Evolutionary conservation across 768 basidiomycete genomes (phyloP).

Genomic region (Pleurotus platypus): DNA sequence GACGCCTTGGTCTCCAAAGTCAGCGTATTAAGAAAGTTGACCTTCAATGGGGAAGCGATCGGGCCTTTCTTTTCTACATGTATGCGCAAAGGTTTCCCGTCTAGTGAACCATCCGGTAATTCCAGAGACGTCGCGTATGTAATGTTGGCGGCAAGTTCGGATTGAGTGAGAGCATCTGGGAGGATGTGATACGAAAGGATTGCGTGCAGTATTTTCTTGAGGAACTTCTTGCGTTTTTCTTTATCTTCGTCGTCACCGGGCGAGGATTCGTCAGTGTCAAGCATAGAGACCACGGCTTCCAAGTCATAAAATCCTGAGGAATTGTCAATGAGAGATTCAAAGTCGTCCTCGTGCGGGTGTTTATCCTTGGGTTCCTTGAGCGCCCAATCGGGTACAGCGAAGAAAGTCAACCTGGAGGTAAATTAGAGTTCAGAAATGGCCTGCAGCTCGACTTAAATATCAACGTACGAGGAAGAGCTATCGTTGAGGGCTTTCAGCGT

Average conservation of each 20-base stretch:
- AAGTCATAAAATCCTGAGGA: conserved; percentile 16
- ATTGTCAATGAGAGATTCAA: conserved; percentile 4
- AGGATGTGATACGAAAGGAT: conserved; percentile 59
- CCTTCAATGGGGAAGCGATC: conserved; percentile 16
- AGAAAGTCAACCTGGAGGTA: conserved; percentile 45
- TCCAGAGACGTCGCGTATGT: conserved; percentile 49
- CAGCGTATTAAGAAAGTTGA: conserved; percentile 51
- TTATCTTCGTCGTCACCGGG: conserved; percentile 40
- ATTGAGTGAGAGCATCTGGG: conserved; percentile 28
- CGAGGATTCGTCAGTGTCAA: conserved; percentile 30
- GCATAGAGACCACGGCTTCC: conserved; percentile 22
- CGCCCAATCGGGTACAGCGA: conserved; percentile 47
- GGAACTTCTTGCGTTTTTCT: conserved; percentile 47
- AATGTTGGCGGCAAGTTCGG: conserved; percentile 45
- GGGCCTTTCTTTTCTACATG: conserved; percentile 28
- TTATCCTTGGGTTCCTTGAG: conserved; percentile 23
- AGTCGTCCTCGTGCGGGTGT: conserved; percentile 14
- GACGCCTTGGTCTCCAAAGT: conserved; percentile 11
- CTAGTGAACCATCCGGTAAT: conserved; percentile 34
- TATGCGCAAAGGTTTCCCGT: conserved; percentile 42
- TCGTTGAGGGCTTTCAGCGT: conserved; percentile 35
- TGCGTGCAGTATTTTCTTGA: conserved; percentile 51
- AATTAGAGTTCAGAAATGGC: not conserved
- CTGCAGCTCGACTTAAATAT: not conserved
- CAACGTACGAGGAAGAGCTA: conserved; percentile 28